Conservation (phyloP, 768 basidiomycete genomes). For the Leccinellum rugosiceps region DNA sequence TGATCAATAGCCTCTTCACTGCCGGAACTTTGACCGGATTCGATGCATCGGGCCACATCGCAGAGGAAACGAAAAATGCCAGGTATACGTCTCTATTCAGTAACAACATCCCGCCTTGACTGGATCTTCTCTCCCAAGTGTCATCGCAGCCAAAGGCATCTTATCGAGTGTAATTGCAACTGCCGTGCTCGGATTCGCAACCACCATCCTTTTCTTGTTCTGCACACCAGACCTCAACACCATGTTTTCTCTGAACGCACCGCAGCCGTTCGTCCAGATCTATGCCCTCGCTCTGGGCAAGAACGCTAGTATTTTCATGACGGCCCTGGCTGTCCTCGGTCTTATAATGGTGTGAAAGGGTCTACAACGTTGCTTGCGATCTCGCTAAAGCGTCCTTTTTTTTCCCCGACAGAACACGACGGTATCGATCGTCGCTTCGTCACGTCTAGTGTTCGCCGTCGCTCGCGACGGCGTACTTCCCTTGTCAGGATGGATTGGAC, state of each 20-base stretch:
- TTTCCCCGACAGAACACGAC: conserved; percentile 64
- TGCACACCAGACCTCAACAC: conserved; percentile 78
- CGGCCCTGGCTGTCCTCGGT: conserved; percentile 77
- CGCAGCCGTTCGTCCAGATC: conserved; percentile 89
- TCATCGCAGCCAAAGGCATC: conserved; percentile 81
- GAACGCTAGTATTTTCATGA: conserved; percentile 84
- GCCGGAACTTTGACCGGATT: conserved; percentile 89
- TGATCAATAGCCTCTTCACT: conserved; percentile 78
- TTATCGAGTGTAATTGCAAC: conserved; percentile 75
- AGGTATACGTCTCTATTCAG: conserved; percentile 34
- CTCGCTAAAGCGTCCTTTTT: background rate
- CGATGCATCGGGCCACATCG: conserved; percentile 85
- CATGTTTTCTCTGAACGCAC: conserved; percentile 72
- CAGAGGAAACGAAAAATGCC: conserved; percentile 86
- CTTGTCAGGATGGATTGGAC: conserved; percentile 76
- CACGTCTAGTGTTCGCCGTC: conserved; percentile 85
- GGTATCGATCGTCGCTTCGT: conserved; percentile 83
- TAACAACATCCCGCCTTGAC: background rate
- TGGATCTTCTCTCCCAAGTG: conserved; percentile 35
- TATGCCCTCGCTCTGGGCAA: conserved; percentile 82
- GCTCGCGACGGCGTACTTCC: conserved; percentile 94
- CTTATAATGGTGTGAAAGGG: conserved; percentile 64
- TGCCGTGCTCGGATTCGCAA: conserved; percentile 73
- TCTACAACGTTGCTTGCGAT: background rate
- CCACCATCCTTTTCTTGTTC: conserved; percentile 79